phyloP scores from a whole-genome alignment of 202 grass and related monocot species.

The Panicum virgatum region DNA sequence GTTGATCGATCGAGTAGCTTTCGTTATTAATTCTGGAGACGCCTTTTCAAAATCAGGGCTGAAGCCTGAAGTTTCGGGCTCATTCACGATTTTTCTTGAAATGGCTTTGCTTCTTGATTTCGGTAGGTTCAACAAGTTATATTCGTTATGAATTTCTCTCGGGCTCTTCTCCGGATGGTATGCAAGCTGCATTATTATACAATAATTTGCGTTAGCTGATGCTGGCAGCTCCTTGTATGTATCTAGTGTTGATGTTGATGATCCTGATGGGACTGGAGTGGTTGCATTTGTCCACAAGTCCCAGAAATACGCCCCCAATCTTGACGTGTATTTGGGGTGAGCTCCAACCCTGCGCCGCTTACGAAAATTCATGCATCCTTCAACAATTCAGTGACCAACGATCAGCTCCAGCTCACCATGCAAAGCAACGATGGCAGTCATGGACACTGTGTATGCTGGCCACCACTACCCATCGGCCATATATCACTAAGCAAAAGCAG shows the following conservation, averaged over 20 bases:
- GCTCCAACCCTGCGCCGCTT: conserved; percentile 4
- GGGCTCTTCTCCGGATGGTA: background rate
- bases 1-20: background rate
- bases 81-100: background rate
- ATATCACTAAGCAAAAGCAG: background rate
- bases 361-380: background rate
- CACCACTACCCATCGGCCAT: background rate
- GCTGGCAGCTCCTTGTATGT: background rate
- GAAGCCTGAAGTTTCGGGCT: background rate
- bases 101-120: conserved; percentile 3
- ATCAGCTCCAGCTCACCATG: background rate
- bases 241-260: background rate
- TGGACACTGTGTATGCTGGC: background rate
- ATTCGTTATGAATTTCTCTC: background rate
- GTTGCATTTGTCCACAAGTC: background rate
- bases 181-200: background rate
- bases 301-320: background rate
- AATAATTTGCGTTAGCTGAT: background rate
- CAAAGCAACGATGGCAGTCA: background rate
- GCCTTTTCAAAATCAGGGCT: background rate
- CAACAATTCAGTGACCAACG: background rate
- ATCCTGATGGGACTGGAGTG: background rate
- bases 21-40: background rate
- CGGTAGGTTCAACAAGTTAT: background rate
- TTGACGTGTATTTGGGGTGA: background rate